Evolutionary conservation across 768 basidiomycete species (phyloP).

Genomic region (Auricularia heimuer): DNA sequence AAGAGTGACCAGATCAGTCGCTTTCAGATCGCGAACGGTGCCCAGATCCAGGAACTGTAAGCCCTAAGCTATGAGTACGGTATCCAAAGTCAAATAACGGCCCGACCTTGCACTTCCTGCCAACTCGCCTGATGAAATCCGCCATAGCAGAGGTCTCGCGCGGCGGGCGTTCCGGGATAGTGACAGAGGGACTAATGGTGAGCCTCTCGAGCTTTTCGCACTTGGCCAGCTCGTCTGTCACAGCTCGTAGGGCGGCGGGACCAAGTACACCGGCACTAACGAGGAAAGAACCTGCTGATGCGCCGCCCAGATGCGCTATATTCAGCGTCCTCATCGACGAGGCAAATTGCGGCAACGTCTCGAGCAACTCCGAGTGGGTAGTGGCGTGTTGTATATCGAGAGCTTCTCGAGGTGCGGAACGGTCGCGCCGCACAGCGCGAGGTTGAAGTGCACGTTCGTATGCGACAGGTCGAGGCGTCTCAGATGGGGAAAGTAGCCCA

Average conservation of each 20-base stretch:
- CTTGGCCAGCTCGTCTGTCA: conserved; percentile 14
- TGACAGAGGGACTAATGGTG: no score
- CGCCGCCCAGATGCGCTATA: conserved; percentile 49
- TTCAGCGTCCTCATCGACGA: conserved; percentile 35
- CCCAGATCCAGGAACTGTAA: conserved; percentile 50
- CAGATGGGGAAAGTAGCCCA: conserved; percentile 40
- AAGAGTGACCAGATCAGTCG: conserved; percentile 42
- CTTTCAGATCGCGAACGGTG: conserved; percentile 39
- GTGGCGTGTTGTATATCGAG: conserved; percentile 49
- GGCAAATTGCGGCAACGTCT: conserved; percentile 29
- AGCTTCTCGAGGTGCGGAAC: conserved; percentile 42
- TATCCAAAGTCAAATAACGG: conserved; percentile 15
- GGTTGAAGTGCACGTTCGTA: conserved; percentile 37
- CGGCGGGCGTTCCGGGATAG: conserved; percentile 6
- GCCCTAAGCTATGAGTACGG: conserved; percentile 5
- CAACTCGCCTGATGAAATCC: conserved; percentile 41
- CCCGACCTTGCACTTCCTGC: conserved; percentile 44
- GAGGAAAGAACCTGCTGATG: conserved; percentile 20
- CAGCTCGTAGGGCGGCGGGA: conserved; percentile 37
- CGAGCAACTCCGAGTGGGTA: conserved; percentile 30
- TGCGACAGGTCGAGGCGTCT: conserved; percentile 47
- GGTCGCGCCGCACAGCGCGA: conserved; percentile 25
- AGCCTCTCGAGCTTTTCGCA: no score
- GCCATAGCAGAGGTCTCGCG: conserved; percentile 28
- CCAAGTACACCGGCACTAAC: conserved; percentile 33